phyloP scores from a whole-genome alignment of 1,139 yeast genomes.

The Hyphopichia pseudoburtonii region DNA sequence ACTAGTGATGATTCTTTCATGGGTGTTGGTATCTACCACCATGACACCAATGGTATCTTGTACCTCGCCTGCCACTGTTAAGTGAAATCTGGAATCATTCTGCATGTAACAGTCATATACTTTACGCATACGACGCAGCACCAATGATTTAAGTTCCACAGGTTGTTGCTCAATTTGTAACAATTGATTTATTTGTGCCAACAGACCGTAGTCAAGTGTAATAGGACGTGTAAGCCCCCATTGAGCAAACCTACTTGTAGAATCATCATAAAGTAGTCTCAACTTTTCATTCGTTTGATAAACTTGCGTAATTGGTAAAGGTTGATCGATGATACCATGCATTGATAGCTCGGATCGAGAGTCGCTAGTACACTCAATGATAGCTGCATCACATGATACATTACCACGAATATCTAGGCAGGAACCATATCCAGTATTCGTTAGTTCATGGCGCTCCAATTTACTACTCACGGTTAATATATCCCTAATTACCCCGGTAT shows the following conservation, averaged over 20 bases:
- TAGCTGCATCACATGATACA: constrained; percentile 55
- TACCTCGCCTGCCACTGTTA: constrained; percentile 14
- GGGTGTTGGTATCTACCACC: constrained; percentile 10
- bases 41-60: constrained; percentile 38
- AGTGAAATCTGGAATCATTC: not conserved
- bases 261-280: too few species aligned
- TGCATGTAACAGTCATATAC: constrained; percentile 11
- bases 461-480: constrained; percentile 15
- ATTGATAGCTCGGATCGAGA: constrained; percentile 17
- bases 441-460: constrained; percentile 45
- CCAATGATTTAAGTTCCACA: constrained; percentile 11
- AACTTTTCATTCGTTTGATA: too few species aligned
- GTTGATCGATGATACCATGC: constrained; percentile 23
- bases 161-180: not conserved
- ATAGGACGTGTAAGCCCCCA: constrained; percentile 30
- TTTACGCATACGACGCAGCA: constrained; percentile 16
- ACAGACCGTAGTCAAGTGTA: constrained; percentile 16
- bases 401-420: constrained; percentile 46
- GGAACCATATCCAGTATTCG: constrained; percentile 61
- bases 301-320: too few species aligned
- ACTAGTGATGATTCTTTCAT: constrained; percentile 26
- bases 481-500: constrained; percentile 9
- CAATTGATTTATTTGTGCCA: not conserved
- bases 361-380: constrained; percentile 14
- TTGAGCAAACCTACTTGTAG: too few species aligned